A percentile compares a stretch with the other conserved stretches of the same genome.
phyloP scores from a whole-genome alignment of 2,329 filamentous ascomycete genomes.

The Colletotrichum sp. region DNA sequence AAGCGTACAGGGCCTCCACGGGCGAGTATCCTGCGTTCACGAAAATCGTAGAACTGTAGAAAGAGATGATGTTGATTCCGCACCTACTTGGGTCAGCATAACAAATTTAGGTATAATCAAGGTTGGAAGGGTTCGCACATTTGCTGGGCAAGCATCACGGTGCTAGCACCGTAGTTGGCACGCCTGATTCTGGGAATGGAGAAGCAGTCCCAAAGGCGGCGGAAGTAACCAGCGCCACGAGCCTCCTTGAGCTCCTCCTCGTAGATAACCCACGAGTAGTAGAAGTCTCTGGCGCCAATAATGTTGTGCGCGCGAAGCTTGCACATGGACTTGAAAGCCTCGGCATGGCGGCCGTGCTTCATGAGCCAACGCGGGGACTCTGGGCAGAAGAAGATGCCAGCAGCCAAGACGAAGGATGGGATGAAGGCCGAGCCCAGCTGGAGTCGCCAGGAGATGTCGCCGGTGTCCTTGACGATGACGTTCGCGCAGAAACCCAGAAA shows the following conservation, averaged over 20 bases:
- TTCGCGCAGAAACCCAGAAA: slow-evolving; percentile 57
- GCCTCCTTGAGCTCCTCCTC: slow-evolving; percentile 34
- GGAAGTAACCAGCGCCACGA: slow-evolving; percentile 31
- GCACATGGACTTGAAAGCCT: slow-evolving; percentile 61
- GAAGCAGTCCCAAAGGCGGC: slow-evolving; percentile 60
- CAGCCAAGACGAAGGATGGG: slow-evolving; percentile 56
- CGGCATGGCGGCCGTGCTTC: slow-evolving; percentile 57
- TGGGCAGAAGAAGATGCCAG: slow-evolving; percentile 55
- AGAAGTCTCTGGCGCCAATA: slow-evolving; percentile 51
- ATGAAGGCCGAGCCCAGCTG: slow-evolving; percentile 64
- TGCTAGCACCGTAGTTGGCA: slow-evolving; percentile 76
- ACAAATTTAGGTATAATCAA: neutral
- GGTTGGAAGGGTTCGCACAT: slow-evolving; percentile 52
- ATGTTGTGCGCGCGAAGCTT: slow-evolving; percentile 30
- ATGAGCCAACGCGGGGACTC: slow-evolving; percentile 60
- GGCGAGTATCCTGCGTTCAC: slow-evolving; percentile 58
- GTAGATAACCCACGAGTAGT: slow-evolving; percentile 36
- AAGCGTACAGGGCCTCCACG: slow-evolving; percentile 55
- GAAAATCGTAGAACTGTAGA: slow-evolving; percentile 74
- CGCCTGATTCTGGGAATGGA: slow-evolving; percentile 71
- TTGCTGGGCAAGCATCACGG: slow-evolving; percentile 80
- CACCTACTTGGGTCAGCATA: neutral
- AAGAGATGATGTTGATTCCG: slow-evolving; percentile 74
- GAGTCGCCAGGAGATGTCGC: slow-evolving; percentile 62
- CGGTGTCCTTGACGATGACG: slow-evolving; percentile 57